Percentiles rank a stretch among this genome's conserved stretches.
These are phyloP conservation scores for Cladosporium sp. DNA, from an alignment of 2,329 filamentous ascomycete genomes.

Conservation along the genomic window DNA sequence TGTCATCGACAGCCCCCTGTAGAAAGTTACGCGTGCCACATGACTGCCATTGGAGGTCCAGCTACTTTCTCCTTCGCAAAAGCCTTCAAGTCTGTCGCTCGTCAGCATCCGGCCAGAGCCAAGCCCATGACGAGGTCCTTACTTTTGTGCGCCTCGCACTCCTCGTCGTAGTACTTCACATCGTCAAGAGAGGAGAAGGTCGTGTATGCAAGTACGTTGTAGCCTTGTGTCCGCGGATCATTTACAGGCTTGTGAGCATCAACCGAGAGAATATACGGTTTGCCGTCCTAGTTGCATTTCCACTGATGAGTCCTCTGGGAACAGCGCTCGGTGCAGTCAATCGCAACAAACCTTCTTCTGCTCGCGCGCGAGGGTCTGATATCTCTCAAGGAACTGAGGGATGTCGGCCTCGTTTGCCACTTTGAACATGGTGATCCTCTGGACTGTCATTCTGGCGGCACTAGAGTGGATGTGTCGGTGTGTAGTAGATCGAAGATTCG, in stretches of 20 bases:
- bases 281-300: constrained; percentile 53
- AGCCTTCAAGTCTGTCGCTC: constrained; percentile 38
- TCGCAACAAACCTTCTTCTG: constrained; percentile 38
- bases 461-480: not conserved
- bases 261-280: constrained; percentile 63
- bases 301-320: no score
- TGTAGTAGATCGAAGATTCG: not conserved
- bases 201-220: constrained; percentile 59
- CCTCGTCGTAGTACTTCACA: constrained; percentile 65
- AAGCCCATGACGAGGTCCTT: no score
- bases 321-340: not conserved
- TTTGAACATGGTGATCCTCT: constrained; percentile 53
- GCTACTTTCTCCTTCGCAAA: constrained; percentile 15
- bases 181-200: constrained; percentile 63
- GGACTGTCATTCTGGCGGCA: constrained; percentile 33
- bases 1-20: no score
- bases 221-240: constrained; percentile 61
- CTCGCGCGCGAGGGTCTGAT: constrained; percentile 40
- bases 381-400: constrained; percentile 41
- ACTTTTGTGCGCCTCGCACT: constrained; percentile 37
- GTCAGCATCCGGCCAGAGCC: no score
- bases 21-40: constrained; percentile 5
- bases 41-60: constrained; percentile 4
- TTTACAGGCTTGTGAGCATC: constrained; percentile 52
- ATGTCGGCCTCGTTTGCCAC: constrained; percentile 45